Base-by-base conservation (phyloP, 164 flowering plant genomes). In the Chimonanthus salicifolius region DNA sequence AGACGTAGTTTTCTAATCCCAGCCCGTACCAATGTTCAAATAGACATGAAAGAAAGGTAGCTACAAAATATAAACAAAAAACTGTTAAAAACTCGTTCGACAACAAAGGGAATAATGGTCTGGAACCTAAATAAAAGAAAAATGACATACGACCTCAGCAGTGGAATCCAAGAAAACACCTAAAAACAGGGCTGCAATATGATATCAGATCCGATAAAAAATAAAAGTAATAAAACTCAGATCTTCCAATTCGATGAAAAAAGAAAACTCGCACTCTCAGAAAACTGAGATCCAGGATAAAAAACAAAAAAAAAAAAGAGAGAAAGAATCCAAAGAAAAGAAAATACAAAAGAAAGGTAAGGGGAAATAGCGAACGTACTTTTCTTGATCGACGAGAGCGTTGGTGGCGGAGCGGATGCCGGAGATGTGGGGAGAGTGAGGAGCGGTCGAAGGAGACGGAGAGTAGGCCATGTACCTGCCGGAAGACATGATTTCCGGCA, bases 381-480 rank as follows among this genome's bases (percentile, higher is more conserved):
- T 94, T 44, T 94, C 97, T 46, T 94, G 97, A 78, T 94, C 97
- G 63, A 76, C 87, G 66, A 87, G 71, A 73, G 89, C 88, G 18
- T 85, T 78, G 49, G 93, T 70, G 33, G 86, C 85, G 74, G 93
- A 87, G 68, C 90, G 94, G 64, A 87, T 85, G 64, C 87, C 87
- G 51, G 89, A 75, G 79, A 90, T 75, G 81, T 90, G 94, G 13
- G 94, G 97, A n/a, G 98, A 91, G 81, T 84, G 92, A 73, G 96
- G 92, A 0, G 92, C 90, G 15, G 82, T 84, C 43, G 98, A 90
- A 4, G 92, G 97, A 21, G 98, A 94, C 0, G 97, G 97, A 4
- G 99, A 91, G 85, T 88, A 94, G 3, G 95, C 86, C 99, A 94
- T 94, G 74, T 86, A 94, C 77, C 97, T 86, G 47, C 92, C 94